Base-by-base conservation (phyloP, 2,329 filamentous ascomycete species). In the Fusarium liriodendri region DNA sequence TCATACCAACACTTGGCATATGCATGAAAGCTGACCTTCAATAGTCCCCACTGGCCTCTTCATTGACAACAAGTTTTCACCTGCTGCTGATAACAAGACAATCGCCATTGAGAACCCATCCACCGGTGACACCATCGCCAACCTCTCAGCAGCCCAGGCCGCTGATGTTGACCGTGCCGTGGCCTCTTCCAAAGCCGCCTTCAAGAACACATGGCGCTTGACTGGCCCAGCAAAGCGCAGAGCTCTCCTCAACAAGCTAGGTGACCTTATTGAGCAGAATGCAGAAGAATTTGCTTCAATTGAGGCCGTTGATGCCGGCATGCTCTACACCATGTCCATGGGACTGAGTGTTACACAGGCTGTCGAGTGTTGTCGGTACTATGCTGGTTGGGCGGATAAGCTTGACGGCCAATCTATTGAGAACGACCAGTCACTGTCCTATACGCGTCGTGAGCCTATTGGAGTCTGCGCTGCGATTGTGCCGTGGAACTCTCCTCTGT, bases 401-500 rank as follows among this genome's bases (percentile, higher is more conserved):
- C 47, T 70, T n/a, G 35, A 47, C 10, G 67, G 67, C 1, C 64
- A 67, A 25, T 29, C 54, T 4, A 37, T 67, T 33, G 52, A 60
- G 20, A 60, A 60, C n/a, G 20, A n/a, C 4, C 58, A 67, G 35
- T 45, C 64, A 5, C 20, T 63, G 0, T 59, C 67, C 2, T 60
- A 63, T 9, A 67, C 67, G 2, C 25, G 59, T 2, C 82, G 94
- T 93, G 83, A 94, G 80, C 92, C 92, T 2, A 83, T 94, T 38
- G 92, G 92, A 54, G 92, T 94, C 0, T 92, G 92, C 70, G 92
- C 87, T 3, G 84, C 86, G 79, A 93, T 94, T 66, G 93, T 93
- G 68, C 91, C 92, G 3, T 94, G 92, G 92, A 94, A 94, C 80
- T 94, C 91, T 72, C 92, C 92, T 89, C 59, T 74, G 71, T 72